Evolutionary conservation across 2,329 filamentous ascomycete species (phyloP), one percentile per base, ranked within the genome.

Genomic region (Microsporum ferrugineum): DNA sequence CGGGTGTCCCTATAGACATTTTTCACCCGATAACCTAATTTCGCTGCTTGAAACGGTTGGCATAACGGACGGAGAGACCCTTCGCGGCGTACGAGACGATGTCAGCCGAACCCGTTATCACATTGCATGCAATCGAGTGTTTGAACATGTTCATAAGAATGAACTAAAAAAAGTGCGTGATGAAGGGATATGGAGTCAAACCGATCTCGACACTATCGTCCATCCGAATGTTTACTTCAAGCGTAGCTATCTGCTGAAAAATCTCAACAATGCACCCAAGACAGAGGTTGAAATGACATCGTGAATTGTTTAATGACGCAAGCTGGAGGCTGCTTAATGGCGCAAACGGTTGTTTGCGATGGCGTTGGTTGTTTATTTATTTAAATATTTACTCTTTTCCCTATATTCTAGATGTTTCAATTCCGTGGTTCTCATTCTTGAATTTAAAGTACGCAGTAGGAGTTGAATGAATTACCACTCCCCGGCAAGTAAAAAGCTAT

Each of bases 181-280:
- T 47, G 85, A 90, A 57, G 81, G 84, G 4, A 79, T 85, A 58
- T 87, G 87, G 84, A 85, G 80, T 10, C 77, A 86, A 5, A 84
- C 84, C 14, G 89, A 96, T 72, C 79, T 96, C 47, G 92, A 97
- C 75, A 97, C 92, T 0, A 95, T 99, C 71, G 86, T 96, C 27
- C 94, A 99, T 75, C 94, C 94, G 8, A 99, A 99, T 72, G 91
- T 92, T 66, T 99, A 96, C 75, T 99, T 97, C 75, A 96, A 96
- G 80, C 82, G 92, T 61, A 95, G 91, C 72, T 97, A 90, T 73
- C 70, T 95, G 67, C 77, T 99, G 63, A 96, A 91, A 78, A 89
- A 94, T 71, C 73, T 95, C 31, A 85, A 78, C 1, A 84, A 80
- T 64, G 66, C 71, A 33, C 73, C 76, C 27, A 76, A 76, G 63